Base-by-base conservation (phyloP, 2,329 filamentous ascomycete genomes). In the Cladophialophora yegresii region DNA sequence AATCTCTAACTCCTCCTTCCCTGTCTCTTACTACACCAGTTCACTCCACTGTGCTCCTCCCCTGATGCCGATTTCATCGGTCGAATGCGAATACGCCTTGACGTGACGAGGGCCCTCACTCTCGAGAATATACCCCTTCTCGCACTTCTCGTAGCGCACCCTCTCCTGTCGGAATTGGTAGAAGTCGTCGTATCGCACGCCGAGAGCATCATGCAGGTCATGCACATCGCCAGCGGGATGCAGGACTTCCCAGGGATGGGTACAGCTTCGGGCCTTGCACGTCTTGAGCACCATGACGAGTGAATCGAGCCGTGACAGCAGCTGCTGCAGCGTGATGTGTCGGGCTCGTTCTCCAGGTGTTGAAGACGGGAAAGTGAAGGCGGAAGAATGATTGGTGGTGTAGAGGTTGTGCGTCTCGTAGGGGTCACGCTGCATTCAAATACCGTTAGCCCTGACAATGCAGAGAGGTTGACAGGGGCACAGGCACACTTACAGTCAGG, bases 251-350 rank as follows among this genome's bases (percentile, higher is more conserved):
- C 77, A 79, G 1, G 77, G 77, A 51, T 74, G 66, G 36, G 74
- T 72, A 58, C 77, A 79, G 3, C 71, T 73, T 3, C 47, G 40
- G 7, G 72, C 75, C 56, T 76, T 72, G 70, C 77, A 79, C 3
- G 77, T 76, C 54, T 79, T 78, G 4, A 78, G 68, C 1, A 78
- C 75, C 36, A 79, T 63, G 0, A 78, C 67, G 1, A 78, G 69
- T 5, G 76, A 71, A 61, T 78, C 76, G 0, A 78, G 71, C 1
- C 77, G 68, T 0, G 65, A 54, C 0, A 75, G 30, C 47, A 64
- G 63, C 6, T 68, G 64, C 10, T 71, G 67, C 8, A 77, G 63
- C 22, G 74, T 68, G 13, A 47, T 49, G 3, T 23, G 12, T 40
- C 6, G n/a, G 3, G 32, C 23, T 28, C 8, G 16, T n/a, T 28